These are phyloP conservation scores for Magnusiomyces sp. DNA, from an alignment of 1,139 yeast genomes.

Conservation along the genomic window DNA sequence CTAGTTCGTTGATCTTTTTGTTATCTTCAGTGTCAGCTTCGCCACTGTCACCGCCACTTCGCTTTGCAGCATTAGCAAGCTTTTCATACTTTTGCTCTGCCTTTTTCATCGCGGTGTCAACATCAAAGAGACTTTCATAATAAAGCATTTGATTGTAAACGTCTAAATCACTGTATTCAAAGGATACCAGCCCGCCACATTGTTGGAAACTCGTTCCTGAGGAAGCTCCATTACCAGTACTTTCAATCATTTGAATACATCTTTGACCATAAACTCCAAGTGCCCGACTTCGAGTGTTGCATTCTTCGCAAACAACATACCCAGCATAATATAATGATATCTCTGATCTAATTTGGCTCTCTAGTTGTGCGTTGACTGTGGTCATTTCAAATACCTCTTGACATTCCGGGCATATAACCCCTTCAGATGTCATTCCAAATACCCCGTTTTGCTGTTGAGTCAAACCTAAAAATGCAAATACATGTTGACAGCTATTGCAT, in stretches of 20 bases:
- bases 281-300: conserved; percentile 77
- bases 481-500: conserved; percentile 55
- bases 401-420: conserved; percentile 65
- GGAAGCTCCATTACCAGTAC: conserved; percentile 45
- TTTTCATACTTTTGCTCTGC: conserved; percentile 12
- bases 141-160: conserved; percentile 83
- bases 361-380: conserved; percentile 63
- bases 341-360: conserved; percentile 56
- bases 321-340: conserved; percentile 76
- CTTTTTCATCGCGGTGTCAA: conserved; percentile 61
- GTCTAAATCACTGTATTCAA: conserved; percentile 67
- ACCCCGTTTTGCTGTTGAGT: conserved; percentile 24
- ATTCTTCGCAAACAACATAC: conserved; percentile 82
- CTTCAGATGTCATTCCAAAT: conserved; percentile 52
- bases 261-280: conserved; percentile 83
- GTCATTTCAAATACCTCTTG: conserved; percentile 42
- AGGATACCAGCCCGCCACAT: conserved; percentile 81
- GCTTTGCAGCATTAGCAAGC: conserved; percentile 3
- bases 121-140: conserved; percentile 70
- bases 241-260: conserved; percentile 56
- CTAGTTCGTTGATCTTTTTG: conserved; percentile 27
- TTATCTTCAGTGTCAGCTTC: conserved; percentile 4
- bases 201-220: conserved; percentile 32
- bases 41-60: no score
- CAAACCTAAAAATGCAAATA: conserved; percentile 64